Evolutionary conservation across 495 filamentous ascomycete species (phyloP).

Genomic region (Daldinia bambusicola): DNA sequence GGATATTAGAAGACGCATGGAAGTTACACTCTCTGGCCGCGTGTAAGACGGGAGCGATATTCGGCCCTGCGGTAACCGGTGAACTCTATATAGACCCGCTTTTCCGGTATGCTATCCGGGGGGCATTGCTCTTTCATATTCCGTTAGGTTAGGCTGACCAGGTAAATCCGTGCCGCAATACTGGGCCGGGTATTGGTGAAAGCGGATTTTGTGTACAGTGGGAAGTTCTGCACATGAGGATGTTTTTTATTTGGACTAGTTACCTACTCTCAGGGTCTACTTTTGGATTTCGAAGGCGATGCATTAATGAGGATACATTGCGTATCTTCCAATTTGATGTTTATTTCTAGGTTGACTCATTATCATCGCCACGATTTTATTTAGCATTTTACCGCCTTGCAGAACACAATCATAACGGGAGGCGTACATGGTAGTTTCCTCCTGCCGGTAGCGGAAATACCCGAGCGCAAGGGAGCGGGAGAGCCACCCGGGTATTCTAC

Average conservation of each 20-base stretch:
- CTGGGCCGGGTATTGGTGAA: too few species aligned
- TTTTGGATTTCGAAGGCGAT: background rate
- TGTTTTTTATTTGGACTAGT: background rate
- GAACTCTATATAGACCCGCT: too few species aligned
- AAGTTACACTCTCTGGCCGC: too few species aligned
- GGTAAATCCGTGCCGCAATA: too few species aligned
- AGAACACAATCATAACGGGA: constrained; percentile 4
- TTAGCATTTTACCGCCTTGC: background rate
- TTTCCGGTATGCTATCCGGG: too few species aligned
- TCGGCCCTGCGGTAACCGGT: too few species aligned
- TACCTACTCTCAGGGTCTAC: background rate
- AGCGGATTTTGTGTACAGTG: background rate
- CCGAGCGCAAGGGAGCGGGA: constrained; percentile 4
- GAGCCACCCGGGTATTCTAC: background rate
- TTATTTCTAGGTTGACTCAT: background rate
- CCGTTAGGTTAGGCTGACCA: too few species aligned
- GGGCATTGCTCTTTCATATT: too few species aligned
- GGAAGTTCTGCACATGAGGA: background rate
- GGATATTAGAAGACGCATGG: too few species aligned
- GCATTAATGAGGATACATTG: too few species aligned
- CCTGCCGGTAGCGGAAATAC: constrained; percentile 2
- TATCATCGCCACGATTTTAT: background rate
- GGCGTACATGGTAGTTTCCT: background rate
- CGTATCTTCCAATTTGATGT: background rate
- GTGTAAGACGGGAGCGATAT: too few species aligned